Evolutionary conservation across 2,329 filamentous ascomycete species (phyloP), one percentile per base, ranked within the genome.

Genomic region (Arthrobotrys conoides): DNA sequence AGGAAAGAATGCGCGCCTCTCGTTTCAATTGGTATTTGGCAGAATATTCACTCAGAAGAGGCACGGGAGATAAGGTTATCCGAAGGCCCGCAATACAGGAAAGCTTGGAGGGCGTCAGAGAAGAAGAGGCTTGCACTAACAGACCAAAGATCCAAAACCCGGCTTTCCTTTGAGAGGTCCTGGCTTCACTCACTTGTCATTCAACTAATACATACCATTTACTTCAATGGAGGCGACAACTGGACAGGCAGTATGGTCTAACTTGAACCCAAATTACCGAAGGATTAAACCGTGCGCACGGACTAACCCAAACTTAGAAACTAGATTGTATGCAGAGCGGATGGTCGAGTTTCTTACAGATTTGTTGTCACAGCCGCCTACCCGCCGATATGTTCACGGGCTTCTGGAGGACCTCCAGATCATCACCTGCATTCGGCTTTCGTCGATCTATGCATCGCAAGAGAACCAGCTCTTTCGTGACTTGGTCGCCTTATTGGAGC

Each of bases 1-100:
- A 91, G 96, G 80, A 98, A 97, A 84, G 96, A 99, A 86, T 98
- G 96, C 84, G 96, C 95, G 5, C 93, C 96, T 0, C 87, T 99
- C 65, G 95, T 99, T 20, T 96, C 94, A 12, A 97, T 99, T 82
- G 91, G 93, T 0, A 93, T 96, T 82, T 99, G 96, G 96, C 93
- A 98, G 83, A 96, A 97, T 83, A 86, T 99, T 44, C 92, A 93
- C 33, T 92, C 89, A 71, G 93, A 96, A 38, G 88, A 88, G 75
- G 89, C 90, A 80, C 89, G 93, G 81, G 93, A 97, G 69, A 86
- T 87, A 38, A 89, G 90, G 70, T 87, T 99, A 33, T 90, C 93
- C 51, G 90, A 92, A 81, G 89, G 89, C 57, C 85, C 89, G n/a
- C 91, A 93, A 80, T 85, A 97, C 82, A 91, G 90, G 83, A 98